These are phyloP conservation scores for Didymella glomerata DNA, from an alignment of 2,329 filamentous ascomycete species.

Conservation along the genomic window DNA sequence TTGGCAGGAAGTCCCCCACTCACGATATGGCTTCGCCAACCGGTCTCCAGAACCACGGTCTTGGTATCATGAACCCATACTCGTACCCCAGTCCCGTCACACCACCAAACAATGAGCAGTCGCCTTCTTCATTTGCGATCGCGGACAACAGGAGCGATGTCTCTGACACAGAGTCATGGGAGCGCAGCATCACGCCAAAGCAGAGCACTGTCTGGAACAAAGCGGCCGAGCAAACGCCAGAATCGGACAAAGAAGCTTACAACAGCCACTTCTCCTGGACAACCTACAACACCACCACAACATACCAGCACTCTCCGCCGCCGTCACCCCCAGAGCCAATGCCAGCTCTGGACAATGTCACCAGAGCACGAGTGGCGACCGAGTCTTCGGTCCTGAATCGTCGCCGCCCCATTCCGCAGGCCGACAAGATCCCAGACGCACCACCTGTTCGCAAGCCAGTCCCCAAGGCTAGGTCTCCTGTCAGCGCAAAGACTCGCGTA, in stretches of 20 bases:
- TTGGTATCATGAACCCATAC: constrained; percentile 35
- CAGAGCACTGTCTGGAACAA: constrained; percentile 35
- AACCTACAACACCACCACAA: constrained; percentile 48
- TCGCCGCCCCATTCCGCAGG: constrained; percentile 41
- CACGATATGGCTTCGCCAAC: constrained; percentile 45
- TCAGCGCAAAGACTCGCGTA: constrained; percentile 28
- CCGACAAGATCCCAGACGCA: constrained; percentile 32
- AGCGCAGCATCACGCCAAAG: constrained; percentile 37
- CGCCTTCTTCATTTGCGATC: constrained; percentile 24
- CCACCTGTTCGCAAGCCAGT: constrained; percentile 40
- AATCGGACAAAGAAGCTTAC: constrained; percentile 31
- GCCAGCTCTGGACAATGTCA: constrained; percentile 30
- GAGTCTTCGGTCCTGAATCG: constrained; percentile 46
- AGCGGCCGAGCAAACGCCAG: constrained; percentile 34
- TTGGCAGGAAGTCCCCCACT: constrained; percentile 49
- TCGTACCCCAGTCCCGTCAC: constrained; percentile 43
- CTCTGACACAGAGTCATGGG: constrained; percentile 28
- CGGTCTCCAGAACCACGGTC: constrained; percentile 35
- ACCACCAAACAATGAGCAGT: constrained; percentile 36
- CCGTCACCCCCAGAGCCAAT: constrained; percentile 53
- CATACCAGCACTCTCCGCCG: constrained; percentile 54
- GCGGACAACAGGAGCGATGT: constrained; percentile 19
- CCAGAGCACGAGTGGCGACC: constrained; percentile 29
- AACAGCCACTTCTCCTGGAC: constrained; percentile 44
- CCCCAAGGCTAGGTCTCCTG: constrained; percentile 27